Percentiles rank a stretch among this genome's conserved stretches.
phyloP scores from a whole-genome alignment of 192 early-diverging fungal genomes.

The Haplosporangium gracile region DNA sequence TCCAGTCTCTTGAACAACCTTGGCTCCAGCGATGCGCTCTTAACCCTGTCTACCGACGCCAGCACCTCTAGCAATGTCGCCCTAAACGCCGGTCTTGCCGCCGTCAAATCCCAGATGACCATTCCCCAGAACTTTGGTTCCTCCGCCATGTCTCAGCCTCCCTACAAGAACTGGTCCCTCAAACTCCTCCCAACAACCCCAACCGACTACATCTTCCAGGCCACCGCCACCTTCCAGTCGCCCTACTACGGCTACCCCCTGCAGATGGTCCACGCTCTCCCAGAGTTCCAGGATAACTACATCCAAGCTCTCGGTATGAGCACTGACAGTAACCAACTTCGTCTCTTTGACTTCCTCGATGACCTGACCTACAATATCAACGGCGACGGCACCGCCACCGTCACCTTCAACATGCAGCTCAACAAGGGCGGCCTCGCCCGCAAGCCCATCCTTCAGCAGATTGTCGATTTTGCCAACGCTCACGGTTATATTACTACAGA shows the following conservation, averaged over 20 bases:
- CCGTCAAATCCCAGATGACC: not conserved
- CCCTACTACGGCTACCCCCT: conserved; percentile 15
- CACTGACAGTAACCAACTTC: not conserved
- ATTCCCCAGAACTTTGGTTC: not conserved
- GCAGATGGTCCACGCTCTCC: not conserved
- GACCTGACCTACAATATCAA: not conserved
- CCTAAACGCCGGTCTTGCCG: conserved; percentile 9
- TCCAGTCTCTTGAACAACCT: not conserved
- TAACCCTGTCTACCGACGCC: not conserved
- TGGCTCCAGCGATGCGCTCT: not conserved
- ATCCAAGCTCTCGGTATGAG: not conserved
- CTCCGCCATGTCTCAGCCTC: conserved; percentile 3
- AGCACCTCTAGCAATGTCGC: conserved; percentile 9
- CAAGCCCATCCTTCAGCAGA: not conserved
- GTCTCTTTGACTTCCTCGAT: conserved; percentile 10
- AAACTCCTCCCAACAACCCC: conserved; percentile 6
- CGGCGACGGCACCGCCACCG: not conserved
- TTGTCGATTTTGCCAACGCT: conserved; percentile 9
- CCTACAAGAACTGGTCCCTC: conserved; percentile 12
- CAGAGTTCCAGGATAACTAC: not conserved
- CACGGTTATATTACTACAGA: not conserved
- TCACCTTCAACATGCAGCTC: conserved; percentile 5
- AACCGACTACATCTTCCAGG: conserved; percentile 9
- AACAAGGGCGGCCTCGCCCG: not conserved
- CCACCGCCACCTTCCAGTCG: conserved; percentile 15